These are phyloP conservation scores for Sanghuangporus baumii DNA, from an alignment of 1,284 basidiomycete genomes.

Conservation along the genomic window DNA sequence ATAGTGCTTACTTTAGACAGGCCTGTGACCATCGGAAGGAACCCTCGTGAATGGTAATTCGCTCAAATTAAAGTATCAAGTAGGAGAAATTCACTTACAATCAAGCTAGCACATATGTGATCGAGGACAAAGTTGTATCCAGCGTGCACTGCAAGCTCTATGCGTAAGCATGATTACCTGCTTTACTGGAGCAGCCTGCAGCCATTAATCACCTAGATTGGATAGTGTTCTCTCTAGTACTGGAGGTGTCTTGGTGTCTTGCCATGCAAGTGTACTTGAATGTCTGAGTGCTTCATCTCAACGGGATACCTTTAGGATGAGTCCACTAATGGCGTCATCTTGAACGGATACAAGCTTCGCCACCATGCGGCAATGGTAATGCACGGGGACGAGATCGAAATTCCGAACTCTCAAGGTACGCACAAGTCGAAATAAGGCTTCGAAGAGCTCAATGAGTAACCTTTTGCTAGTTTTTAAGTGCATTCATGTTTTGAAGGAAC, in stretches of 20 bases:
- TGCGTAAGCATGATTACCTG: conserved; percentile 44
- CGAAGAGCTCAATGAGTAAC: conserved; percentile 6
- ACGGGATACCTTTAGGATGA: conserved; percentile 44
- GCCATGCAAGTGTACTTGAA: conserved; percentile 43
- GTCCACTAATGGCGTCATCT: conserved; percentile 70
- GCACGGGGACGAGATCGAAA: conserved; percentile 64
- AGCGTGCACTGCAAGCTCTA: conserved; percentile 73
- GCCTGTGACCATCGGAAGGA: conserved; percentile 63
- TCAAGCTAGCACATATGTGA: conserved; percentile 39
- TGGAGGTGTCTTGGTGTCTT: conserved; percentile 69
- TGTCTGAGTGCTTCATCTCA: background rate
- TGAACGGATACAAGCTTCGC: conserved; percentile 64
- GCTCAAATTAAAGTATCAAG: background rate
- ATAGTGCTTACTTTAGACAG: conserved; percentile 54
- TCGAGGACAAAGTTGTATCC: conserved; percentile 51
- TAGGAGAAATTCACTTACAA: background rate
- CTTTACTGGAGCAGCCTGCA: background rate
- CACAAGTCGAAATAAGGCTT: background rate
- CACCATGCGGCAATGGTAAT: conserved; percentile 63
- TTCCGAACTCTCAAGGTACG: conserved; percentile 60
- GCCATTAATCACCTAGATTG: background rate
- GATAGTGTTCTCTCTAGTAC: conserved; percentile 59
- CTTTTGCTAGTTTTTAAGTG: conserved; percentile 58
- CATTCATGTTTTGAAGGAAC: conserved; percentile 46
- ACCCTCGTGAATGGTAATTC: conserved; percentile 33